phyloP scores from a whole-genome alignment of 352 stramenopile species.

The Phytophthora idaei region DNA sequence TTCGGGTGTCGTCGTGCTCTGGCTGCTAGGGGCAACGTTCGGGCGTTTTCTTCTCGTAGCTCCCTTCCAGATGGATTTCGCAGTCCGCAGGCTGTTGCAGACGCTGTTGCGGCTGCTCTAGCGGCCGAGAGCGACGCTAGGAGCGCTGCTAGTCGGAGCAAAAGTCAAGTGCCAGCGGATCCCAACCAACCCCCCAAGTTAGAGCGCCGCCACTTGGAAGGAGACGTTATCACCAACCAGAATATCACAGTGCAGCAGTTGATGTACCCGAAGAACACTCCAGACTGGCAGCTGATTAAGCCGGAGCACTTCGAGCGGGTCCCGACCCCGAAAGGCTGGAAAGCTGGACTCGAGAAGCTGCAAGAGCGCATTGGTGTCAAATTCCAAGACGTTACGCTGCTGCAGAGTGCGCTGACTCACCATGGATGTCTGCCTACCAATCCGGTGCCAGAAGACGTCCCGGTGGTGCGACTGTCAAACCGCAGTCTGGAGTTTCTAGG shows the following conservation, averaged over 20 bases:
- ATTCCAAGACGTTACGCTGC: slow-evolving; percentile 61
- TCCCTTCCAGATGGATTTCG: slow-evolving; percentile 38
- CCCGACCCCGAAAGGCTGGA: slow-evolving; percentile 51
- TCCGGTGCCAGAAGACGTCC: slow-evolving; percentile 44
- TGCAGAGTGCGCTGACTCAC: slow-evolving; percentile 79
- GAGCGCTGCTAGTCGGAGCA: slow-evolving; percentile 2
- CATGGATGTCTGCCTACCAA: slow-evolving; percentile 65
- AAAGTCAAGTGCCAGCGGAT: slow-evolving; percentile 18
- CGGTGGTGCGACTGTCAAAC: slow-evolving; percentile 73
- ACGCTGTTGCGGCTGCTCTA: slow-evolving; percentile 38
- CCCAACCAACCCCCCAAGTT: slow-evolving; percentile 17
- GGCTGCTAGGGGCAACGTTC: not conserved
- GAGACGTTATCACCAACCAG: slow-evolving; percentile 36
- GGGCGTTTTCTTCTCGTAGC: slow-evolving; percentile 21
- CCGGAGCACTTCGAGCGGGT: slow-evolving; percentile 63
- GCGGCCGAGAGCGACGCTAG: slow-evolving; percentile 19
- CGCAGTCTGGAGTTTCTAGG: slow-evolving; percentile 85
- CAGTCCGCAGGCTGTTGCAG: slow-evolving; percentile 41
- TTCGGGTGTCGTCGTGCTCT: slow-evolving; percentile 14
- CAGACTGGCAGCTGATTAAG: slow-evolving; percentile 59
- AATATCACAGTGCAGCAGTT: slow-evolving; percentile 35
- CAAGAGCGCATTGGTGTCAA: slow-evolving; percentile 63
- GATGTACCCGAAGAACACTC: slow-evolving; percentile 40
- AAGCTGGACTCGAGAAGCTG: slow-evolving; percentile 47
- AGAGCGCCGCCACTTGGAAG: slow-evolving; percentile 35